A percentile compares a stretch with the other conserved stretches of the same genome.
These are phyloP conservation scores for Halenospora varia DNA, from an alignment of 495 filamentous ascomycete genomes.

Conservation along the genomic window DNA sequence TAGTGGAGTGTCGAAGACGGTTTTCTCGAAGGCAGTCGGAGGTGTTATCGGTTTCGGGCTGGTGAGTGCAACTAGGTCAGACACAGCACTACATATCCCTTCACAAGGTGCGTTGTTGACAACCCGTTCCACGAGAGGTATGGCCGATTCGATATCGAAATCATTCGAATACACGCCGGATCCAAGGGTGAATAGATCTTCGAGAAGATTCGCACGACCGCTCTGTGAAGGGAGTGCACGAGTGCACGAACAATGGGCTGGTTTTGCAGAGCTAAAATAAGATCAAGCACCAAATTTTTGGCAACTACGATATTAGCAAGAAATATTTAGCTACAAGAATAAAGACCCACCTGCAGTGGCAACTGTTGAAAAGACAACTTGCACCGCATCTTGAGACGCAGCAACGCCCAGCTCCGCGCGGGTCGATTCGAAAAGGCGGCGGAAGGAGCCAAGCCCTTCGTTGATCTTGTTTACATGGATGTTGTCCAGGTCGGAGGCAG, in stretches of 20 bases:
- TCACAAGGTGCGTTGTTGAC: background rate
- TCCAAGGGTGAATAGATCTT: background rate
- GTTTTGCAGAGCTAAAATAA: background rate
- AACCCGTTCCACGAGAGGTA: background rate
- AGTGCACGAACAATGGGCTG: background rate
- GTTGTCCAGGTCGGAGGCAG: background rate
- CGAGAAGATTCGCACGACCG: background rate
- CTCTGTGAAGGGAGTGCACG: background rate
- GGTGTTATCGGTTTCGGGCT: too few species aligned
- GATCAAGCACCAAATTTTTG: constrained; percentile 2
- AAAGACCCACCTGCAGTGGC: too few species aligned
- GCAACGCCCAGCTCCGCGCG: too few species aligned
- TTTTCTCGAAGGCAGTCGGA: background rate
- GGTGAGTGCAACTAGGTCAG: background rate
- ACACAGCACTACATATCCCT: background rate
- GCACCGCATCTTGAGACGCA: too few species aligned
- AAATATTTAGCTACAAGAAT: too few species aligned
- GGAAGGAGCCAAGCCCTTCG: background rate
- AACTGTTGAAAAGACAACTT: too few species aligned
- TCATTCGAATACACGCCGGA: background rate
- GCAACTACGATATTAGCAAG: too few species aligned
- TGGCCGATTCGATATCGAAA: background rate
- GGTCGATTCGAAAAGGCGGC: too few species aligned
- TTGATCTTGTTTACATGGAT: background rate
- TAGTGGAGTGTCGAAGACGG: too few species aligned